These are phyloP conservation scores for Pseudonectria buxi DNA, from an alignment of 2,329 filamentous ascomycete species.

Conservation along the genomic window DNA sequence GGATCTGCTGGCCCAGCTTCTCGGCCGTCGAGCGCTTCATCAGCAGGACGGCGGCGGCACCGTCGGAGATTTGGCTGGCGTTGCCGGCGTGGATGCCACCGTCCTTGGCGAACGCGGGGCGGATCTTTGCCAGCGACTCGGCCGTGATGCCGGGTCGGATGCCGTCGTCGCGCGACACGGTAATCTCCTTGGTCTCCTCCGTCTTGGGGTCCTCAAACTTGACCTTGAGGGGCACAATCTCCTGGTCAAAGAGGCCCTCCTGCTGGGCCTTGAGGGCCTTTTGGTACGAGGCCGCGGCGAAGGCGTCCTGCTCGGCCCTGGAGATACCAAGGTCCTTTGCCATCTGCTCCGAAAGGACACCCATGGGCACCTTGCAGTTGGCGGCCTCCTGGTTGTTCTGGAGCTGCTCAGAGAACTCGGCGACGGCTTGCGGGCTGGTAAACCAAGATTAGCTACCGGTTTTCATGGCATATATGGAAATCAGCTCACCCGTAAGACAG, in stretches of 20 bases:
- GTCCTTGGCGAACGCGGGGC: slow-evolving; percentile 81
- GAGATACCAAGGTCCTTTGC: slow-evolving; percentile 72
- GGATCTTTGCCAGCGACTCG: slow-evolving; percentile 86
- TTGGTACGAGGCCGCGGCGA: slow-evolving; percentile 86
- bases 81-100: slow-evolving; percentile 95
- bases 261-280: slow-evolving; percentile 83
- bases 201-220: slow-evolving; percentile 88
- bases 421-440: slow-evolving; percentile 68
- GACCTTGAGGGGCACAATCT: slow-evolving; percentile 81
- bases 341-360: slow-evolving; percentile 88
- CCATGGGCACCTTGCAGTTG: slow-evolving; percentile 98
- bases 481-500: slow-evolving; percentile 72
- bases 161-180: slow-evolving; percentile 80
- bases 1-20: slow-evolving; percentile 76
- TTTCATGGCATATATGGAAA: neutral
- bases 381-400: slow-evolving; percentile 74
- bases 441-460: slow-evolving; percentile 3
- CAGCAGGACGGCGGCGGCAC: slow-evolving; percentile 86
- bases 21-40: slow-evolving; percentile 93
- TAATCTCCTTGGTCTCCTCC: slow-evolving; percentile 75
- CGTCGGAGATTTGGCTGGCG: slow-evolving; percentile 91
- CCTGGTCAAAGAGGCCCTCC: slow-evolving; percentile 83
- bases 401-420: slow-evolving; percentile 86
- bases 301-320: slow-evolving; percentile 76
- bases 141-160: slow-evolving; percentile 77